A percentile compares a stretch with the other conserved stretches of the same genome.
phyloP scores from a whole-genome alignment of 805 yeast species.

The Wickerhamomyces bisporus region DNA sequence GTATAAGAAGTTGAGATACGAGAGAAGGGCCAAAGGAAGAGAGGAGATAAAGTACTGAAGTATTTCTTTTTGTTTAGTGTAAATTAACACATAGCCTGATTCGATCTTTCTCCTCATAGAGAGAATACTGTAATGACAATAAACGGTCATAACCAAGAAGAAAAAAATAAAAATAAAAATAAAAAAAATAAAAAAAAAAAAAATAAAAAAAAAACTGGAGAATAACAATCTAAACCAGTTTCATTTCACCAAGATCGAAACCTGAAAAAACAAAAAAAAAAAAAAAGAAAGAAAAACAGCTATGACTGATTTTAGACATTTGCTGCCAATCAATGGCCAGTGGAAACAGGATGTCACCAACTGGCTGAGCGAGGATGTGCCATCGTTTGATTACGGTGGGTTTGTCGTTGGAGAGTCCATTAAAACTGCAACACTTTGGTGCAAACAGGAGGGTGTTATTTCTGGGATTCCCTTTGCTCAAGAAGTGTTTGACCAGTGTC shows the following conservation, averaged over 20 bases:
- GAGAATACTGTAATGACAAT: no score
- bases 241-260: no score
- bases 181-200: no score
- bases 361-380: constrained; percentile 85
- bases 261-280: background rate
- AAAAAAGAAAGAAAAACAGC: background rate
- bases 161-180: no score
- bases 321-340: constrained; percentile 68
- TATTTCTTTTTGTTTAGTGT: no score
- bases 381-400: constrained; percentile 93
- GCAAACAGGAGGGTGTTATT: constrained; percentile 75
- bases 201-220: no score
- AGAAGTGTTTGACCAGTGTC: constrained; percentile 78
- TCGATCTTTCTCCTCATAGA: no score
- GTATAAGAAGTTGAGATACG: background rate
- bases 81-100: no score
- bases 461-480: constrained; percentile 87
- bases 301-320: constrained; percentile 32
- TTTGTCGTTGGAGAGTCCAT: constrained; percentile 79
- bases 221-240: no score
- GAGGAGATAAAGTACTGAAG: no score
- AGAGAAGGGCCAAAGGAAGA: no score
- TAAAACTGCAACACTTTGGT: constrained; percentile 71
- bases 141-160: no score
- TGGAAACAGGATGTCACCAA: constrained; percentile 78